Conservation (phyloP, 2,329 filamentous ascomycete genomes). For the Thermothelomyces thermophilus region DNA sequence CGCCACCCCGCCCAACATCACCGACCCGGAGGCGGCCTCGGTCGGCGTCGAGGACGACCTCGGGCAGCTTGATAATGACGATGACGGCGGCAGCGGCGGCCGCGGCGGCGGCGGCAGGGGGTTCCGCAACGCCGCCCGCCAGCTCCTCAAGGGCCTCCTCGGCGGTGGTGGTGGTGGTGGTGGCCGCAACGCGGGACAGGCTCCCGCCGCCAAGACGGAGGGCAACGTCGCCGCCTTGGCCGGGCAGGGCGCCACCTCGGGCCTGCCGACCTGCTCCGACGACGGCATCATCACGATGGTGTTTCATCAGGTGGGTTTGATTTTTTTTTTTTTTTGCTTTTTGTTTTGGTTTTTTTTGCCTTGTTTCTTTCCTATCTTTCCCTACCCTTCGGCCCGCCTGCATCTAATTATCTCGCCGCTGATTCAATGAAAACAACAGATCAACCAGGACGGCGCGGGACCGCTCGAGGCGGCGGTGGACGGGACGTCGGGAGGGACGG, state of each 20-base stretch:
- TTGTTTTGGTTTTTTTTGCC: background rate
- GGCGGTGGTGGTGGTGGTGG: slow-evolving; percentile 6
- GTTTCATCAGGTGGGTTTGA: slow-evolving; percentile 47
- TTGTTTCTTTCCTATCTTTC: background rate
- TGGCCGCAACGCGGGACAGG: slow-evolving; percentile 26
- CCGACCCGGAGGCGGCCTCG: slow-evolving; percentile 17
- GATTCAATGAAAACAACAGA: too few relatives aligned
- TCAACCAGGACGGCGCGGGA: slow-evolving; percentile 66
- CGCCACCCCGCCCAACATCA: slow-evolving; percentile 23
- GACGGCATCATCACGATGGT: slow-evolving; percentile 57
- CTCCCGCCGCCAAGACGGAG: slow-evolving; percentile 42
- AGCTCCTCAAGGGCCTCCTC: slow-evolving; percentile 16
- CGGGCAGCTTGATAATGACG: too few relatives aligned
- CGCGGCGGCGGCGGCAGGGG: too few relatives aligned
- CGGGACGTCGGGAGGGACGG: slow-evolving; percentile 55
- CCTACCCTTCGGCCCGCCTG: too few relatives aligned
- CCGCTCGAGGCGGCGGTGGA: slow-evolving; percentile 56
- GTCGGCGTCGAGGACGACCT: slow-evolving; percentile 22
- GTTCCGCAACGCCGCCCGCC: slow-evolving; percentile 6
- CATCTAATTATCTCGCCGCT: too few relatives aligned
- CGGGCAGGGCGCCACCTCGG: slow-evolving; percentile 46
- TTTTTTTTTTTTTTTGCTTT: background rate
- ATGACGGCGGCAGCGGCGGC: too few relatives aligned
- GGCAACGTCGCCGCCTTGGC: slow-evolving; percentile 46
- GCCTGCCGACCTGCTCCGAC: slow-evolving; percentile 55